A percentile compares a stretch with the other conserved stretches of the same genome.
Evolutionary conservation across 176 grass and related monocot species (phyloP).

Genomic region (Zoysia japonica): DNA sequence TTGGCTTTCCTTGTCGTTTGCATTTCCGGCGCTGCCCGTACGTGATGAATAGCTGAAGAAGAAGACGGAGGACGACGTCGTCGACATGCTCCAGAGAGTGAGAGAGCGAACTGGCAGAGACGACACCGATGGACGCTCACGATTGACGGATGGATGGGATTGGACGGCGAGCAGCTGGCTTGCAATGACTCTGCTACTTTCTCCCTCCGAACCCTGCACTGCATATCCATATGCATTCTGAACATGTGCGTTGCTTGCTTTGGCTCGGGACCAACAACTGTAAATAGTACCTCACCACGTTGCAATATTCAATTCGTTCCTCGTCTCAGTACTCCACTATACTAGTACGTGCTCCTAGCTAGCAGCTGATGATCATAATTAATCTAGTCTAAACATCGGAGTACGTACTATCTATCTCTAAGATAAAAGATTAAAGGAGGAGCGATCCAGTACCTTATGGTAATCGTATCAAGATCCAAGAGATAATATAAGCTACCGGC

Average conservation of each 20-base stretch:
- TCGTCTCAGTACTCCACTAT: too few relatives aligned
- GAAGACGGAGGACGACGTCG: too few relatives aligned
- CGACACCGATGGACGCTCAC: constrained; percentile 41
- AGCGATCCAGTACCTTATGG: too few relatives aligned
- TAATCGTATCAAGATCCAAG: too few relatives aligned
- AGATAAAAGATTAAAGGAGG: too few relatives aligned
- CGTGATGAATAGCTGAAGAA: neutral
- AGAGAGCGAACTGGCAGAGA: constrained; percentile 23
- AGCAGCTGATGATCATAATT: too few relatives aligned
- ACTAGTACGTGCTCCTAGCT: too few relatives aligned
- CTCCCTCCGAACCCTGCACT: neutral
- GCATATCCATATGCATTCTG: neutral
- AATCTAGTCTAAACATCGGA: too few relatives aligned
- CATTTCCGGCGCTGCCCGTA: neutral
- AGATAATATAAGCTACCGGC: too few relatives aligned
- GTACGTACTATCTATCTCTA: too few relatives aligned
- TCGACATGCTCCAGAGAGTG: too few relatives aligned
- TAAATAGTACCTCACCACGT: constrained; percentile 29
- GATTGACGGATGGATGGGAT: constrained; percentile 55
- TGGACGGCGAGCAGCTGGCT: constrained; percentile 33
- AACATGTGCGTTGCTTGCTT: constrained; percentile 30
- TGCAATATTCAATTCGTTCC: neutral
- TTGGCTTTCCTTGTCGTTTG: neutral
- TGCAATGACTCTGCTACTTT: neutral
- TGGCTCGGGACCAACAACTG: constrained; percentile 37